Evolutionary conservation across 306 rosid genomes (phyloP).

Genomic region (cucumber (Cucumis sativus)): DNA sequence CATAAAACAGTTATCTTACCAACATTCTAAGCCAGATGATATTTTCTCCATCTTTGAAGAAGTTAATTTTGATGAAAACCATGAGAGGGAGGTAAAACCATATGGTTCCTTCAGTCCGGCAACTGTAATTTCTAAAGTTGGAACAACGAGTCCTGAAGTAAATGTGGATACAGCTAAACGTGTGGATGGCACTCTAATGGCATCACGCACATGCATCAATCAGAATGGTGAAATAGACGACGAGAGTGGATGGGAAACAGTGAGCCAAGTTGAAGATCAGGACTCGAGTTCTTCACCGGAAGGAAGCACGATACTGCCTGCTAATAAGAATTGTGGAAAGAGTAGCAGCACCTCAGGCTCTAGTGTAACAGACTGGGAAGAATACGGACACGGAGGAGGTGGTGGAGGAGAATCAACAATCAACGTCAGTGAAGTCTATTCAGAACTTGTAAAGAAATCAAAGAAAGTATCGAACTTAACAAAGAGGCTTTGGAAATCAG

Average conservation of each 20-base stretch:
- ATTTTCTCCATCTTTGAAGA: slow-evolving; percentile 62
- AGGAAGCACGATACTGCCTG: slow-evolving; percentile 43
- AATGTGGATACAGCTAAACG: slow-evolving; percentile 14
- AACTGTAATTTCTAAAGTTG: slow-evolving; percentile 59
- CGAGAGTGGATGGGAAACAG: slow-evolving; percentile 99
- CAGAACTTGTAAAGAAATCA: slow-evolving; percentile 42
- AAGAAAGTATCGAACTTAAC: slow-evolving; percentile 59
- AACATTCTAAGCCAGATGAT: slow-evolving; percentile 63
- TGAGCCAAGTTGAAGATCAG: slow-evolving; percentile 80
- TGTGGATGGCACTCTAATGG: slow-evolving; percentile 34
- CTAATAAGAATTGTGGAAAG: slow-evolving; percentile 40
- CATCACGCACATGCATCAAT: slow-evolving; percentile 23
- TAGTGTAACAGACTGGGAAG: slow-evolving; percentile 69
- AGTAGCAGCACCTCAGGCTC: slow-evolving; percentile 34
- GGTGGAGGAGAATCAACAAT: slow-evolving; percentile 50
- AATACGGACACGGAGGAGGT: slow-evolving; percentile 21
- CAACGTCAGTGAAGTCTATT: slow-evolving; percentile 66
- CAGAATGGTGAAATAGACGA: slow-evolving; percentile 59
- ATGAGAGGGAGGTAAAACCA: slow-evolving; percentile 60
- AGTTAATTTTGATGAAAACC: slow-evolving; percentile 43
- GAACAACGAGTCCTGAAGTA: slow-evolving; percentile 55
- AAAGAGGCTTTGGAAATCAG: slow-evolving; percentile 69
- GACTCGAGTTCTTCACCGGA: slow-evolving; percentile 73
- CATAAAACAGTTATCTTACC: slow-evolving; percentile 54
- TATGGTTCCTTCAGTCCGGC: slow-evolving; percentile 54